These are phyloP conservation scores for Globisporangium sylvaticum DNA, from an alignment of 352 stramenopile species.

Conservation along the genomic window DNA sequence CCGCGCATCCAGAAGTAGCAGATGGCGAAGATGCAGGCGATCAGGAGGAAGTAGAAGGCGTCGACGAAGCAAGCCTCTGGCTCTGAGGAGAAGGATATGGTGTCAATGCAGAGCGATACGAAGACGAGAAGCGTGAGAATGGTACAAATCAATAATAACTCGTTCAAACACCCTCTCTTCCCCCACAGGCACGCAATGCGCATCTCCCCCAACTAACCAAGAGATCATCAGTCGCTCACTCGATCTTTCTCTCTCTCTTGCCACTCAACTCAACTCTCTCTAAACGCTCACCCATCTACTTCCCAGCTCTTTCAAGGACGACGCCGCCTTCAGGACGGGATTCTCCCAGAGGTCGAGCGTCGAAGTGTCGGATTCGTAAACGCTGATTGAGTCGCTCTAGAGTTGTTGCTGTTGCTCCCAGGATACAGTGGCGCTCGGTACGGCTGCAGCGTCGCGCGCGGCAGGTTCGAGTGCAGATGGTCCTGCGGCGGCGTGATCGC, in stretches of 20 bases:
- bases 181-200: neutral
- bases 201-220: neutral
- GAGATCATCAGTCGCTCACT: neutral
- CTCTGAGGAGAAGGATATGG: neutral
- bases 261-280: neutral
- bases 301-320: neutral
- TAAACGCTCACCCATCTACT: neutral
- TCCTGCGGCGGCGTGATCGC: constrained; percentile 81
- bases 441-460: constrained; percentile 15
- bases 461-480: constrained; percentile 25
- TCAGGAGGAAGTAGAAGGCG: neutral
- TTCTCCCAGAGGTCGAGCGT: constrained; percentile 32
- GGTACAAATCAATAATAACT: constrained; percentile 8
- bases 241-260: neutral
- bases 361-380: constrained; percentile 14
- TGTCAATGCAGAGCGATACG: neutral
- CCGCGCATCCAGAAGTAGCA: neutral
- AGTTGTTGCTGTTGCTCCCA: neutral
- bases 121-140: neutral
- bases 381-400: neutral
- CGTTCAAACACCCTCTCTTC: neutral
- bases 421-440: constrained; percentile 3
- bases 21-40: neutral
- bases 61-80: neutral
- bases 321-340: constrained; percentile 11